Base-by-base conservation (phyloP, 1,284 basidiomycete species). In the Schizophyllum amplum region DNA sequence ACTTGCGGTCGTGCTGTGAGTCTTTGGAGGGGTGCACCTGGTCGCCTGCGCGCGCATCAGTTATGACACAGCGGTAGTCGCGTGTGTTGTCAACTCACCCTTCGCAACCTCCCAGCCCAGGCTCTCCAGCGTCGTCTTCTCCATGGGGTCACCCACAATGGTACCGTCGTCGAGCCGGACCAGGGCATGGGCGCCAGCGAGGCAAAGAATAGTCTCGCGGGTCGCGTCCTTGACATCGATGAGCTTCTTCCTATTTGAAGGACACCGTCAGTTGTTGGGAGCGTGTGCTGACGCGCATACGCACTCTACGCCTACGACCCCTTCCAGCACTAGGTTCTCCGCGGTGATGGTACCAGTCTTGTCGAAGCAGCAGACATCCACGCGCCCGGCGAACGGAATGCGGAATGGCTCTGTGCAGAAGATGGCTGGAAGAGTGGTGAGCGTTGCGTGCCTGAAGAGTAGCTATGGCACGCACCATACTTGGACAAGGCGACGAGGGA, bases 331-430 rank as follows among this genome's bases (percentile, higher is more conserved):
- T n/a, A 98, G 75, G 70, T 94, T 87, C 70, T 97, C 94, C 0
- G 92, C 92, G 0, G 94, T 98, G 62, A 98, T 96, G 0, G 94
- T 98, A 26, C 94, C 95, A 0, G 94, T 98, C 79, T 98, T 98
- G 75, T 98, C 94, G 65, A 98, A 98, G 72, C 95, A 98, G 71
- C 94, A 98, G 11, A 98, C 89, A 64, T 98, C 94, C 5, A 98
- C 93, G 25, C 92, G 83, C 5, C 95, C 94, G 9, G 94, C 94
- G 60, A 79, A 90, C 0, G 95, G 94, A 63, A 98, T 98, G 24
- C 95, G 84, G 83, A 98, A 98, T 0, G 94, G 94, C 67, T 98
- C 94, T 11, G 94, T 98, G 69, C 94, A 98, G 75, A 95, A 98
- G 60, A 98, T 98, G 6, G 94, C 94, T 94, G 61, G 17, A 58